Percentiles rank a stretch among this genome's conserved stretches.
These are phyloP conservation scores for Oryza coarctata DNA, from an alignment of 176 grass and related monocot genomes.

Conservation along the genomic window DNA sequence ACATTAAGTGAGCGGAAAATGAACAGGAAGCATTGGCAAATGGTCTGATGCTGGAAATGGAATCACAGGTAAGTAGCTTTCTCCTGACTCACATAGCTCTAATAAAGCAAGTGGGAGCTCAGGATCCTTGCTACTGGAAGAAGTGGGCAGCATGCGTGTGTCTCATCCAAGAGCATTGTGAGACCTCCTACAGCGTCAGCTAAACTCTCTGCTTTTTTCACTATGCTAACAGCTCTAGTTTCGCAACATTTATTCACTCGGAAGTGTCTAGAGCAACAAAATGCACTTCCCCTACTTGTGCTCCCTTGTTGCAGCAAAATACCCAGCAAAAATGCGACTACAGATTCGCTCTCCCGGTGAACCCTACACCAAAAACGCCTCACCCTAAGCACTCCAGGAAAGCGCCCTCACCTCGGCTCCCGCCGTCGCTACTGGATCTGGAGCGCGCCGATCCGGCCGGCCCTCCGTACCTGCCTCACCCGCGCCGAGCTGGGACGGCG, in stretches of 20 bases:
- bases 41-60: background rate
- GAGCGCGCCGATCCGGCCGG: conserved; percentile 18
- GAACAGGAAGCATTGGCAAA: background rate
- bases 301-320: background rate
- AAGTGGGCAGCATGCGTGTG: background rate
- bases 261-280: background rate
- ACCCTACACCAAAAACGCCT: background rate
- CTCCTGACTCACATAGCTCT: background rate
- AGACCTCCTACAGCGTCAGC: background rate
- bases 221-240: background rate
- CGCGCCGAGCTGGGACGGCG: too few species aligned
- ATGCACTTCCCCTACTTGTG: background rate
- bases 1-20: background rate
- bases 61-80: background rate
- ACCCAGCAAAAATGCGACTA: background rate
- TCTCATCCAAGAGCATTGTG: background rate
- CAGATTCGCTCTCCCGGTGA: conserved; percentile 7
- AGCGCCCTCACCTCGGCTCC: conserved; percentile 14
- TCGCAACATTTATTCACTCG: background rate
- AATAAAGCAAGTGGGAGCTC: background rate
- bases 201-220: background rate
- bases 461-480: background rate
- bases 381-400: background rate
- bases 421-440: conserved; percentile 7
- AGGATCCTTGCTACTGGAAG: background rate